These are phyloP conservation scores for Alectoria sarmentosa DNA, from an alignment of 495 filamentous ascomycete species.

Conservation along the genomic window DNA sequence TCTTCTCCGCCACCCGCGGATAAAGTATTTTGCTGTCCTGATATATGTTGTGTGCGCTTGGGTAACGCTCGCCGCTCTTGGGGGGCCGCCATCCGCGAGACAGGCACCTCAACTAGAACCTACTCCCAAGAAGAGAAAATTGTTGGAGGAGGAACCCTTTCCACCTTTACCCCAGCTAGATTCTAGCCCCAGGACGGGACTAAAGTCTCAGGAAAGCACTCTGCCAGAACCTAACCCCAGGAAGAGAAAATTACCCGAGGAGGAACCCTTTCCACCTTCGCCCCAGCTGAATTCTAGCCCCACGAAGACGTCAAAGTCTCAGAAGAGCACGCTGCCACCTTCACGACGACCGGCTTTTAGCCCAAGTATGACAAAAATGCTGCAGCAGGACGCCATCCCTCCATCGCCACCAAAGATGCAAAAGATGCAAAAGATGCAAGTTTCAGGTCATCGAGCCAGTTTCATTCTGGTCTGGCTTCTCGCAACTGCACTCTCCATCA, in stretches of 20 bases:
- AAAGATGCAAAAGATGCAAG: neutral
- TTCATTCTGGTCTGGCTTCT: slow-evolving; percentile 64
- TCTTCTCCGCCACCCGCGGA: slow-evolving; percentile 56
- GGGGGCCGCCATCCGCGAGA: slow-evolving; percentile 30
- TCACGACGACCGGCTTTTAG: neutral
- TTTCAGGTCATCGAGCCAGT: slow-evolving; percentile 33
- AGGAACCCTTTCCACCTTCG: slow-evolving; percentile 9
- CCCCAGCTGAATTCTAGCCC: neutral
- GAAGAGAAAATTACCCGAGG: slow-evolving; percentile 17
- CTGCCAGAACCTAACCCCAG: neutral
- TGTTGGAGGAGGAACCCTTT: slow-evolving; percentile 19
- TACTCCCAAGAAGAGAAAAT: neutral
- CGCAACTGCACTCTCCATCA: slow-evolving; percentile 64
- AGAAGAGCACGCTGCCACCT: neutral
- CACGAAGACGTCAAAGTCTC: neutral
- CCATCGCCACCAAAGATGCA: neutral
- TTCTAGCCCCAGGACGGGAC: neutral
- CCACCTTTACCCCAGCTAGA: neutral
- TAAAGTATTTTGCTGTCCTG: slow-evolving; percentile 61
- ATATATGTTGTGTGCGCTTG: slow-evolving; percentile 57
- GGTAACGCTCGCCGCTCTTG: slow-evolving; percentile 51
- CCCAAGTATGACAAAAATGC: neutral
- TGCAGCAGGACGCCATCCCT: slow-evolving; percentile 19
- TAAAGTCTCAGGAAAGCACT: neutral
- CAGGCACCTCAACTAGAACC: slow-evolving; percentile 5